phyloP scores from a whole-genome alignment of 2,329 filamentous ascomycete species.

The Paecilomyces formosus region DNA sequence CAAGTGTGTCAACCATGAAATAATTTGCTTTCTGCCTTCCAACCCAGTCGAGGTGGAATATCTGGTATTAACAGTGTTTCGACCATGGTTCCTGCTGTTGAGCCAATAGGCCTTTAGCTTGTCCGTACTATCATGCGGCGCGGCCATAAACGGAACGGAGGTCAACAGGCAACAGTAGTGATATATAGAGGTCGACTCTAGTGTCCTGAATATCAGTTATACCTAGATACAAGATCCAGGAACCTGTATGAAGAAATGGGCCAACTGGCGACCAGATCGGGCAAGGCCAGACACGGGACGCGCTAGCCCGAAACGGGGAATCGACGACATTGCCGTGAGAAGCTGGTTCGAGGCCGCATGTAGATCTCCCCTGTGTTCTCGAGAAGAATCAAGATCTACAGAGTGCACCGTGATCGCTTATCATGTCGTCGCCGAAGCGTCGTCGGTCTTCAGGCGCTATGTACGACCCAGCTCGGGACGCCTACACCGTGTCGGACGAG shows the following conservation, averaged over 20 bases:
- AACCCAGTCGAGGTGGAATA: no score
- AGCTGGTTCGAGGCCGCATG: background rate
- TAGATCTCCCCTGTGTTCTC: background rate
- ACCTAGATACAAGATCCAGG: no score
- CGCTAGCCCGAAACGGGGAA: background rate
- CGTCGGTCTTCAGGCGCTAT: constrained; percentile 12
- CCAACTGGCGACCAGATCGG: background rate
- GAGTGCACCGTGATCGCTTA: constrained; percentile 2
- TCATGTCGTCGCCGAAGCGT: constrained; percentile 4
- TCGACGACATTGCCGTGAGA: background rate
- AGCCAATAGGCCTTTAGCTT: no score
- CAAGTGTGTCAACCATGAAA: no score
- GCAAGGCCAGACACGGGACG: background rate
- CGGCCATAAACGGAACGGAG: no score
- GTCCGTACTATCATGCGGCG: no score
- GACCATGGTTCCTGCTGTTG: no score
- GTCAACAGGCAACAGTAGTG: no score
- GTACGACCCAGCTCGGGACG: constrained; percentile 28
- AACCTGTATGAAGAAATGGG: background rate
- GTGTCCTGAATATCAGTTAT: no score
- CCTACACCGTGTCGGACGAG: constrained; percentile 19
- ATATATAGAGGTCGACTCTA: no score
- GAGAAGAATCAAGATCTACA: background rate
- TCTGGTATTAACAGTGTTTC: no score
- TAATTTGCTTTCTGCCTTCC: no score